Conservation (phyloP, 192 early-diverging fungal genomes). For the Gaertneriomyces sp. region DNA sequence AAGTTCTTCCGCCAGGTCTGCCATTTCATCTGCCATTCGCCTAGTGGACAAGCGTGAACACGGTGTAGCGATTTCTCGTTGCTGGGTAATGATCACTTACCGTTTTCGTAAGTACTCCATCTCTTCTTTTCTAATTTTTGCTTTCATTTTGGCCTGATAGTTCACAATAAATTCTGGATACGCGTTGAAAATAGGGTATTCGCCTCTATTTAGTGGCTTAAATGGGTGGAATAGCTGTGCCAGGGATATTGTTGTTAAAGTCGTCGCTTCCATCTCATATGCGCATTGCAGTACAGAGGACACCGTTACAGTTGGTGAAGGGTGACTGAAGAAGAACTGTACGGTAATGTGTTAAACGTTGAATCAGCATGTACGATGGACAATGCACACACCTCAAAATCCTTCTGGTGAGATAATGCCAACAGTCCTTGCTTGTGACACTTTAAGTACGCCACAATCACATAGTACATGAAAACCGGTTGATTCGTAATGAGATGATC, state of each 20-base stretch:
- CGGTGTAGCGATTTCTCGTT: too few relatives aligned
- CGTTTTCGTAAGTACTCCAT: conserved; percentile 18
- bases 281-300: conserved; percentile 27
- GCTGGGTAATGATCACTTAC: not conserved
- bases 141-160: conserved; percentile 49
- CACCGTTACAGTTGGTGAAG: conserved; percentile 31
- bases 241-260: conserved; percentile 32
- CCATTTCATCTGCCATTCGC: conserved; percentile 34
- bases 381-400: conserved; percentile 38
- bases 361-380: not conserved
- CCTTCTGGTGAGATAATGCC: conserved; percentile 28
- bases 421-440: conserved; percentile 34
- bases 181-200: conserved; percentile 52
- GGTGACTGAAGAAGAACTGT: conserved; percentile 45
- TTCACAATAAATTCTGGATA: conserved; percentile 55
- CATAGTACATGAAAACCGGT: conserved; percentile 47
- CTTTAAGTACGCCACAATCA: conserved; percentile 46
- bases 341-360: not conserved
- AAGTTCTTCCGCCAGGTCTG: conserved; percentile 41
- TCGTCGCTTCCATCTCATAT: conserved; percentile 30
- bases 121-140: conserved; percentile 49
- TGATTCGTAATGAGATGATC: conserved; percentile 53
- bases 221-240: conserved; percentile 39
- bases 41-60: too few relatives aligned
- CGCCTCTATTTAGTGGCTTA: conserved; percentile 36